Base-by-base conservation (phyloP, 345 rosid species). In the Excoecaria cochinchinensis region DNA sequence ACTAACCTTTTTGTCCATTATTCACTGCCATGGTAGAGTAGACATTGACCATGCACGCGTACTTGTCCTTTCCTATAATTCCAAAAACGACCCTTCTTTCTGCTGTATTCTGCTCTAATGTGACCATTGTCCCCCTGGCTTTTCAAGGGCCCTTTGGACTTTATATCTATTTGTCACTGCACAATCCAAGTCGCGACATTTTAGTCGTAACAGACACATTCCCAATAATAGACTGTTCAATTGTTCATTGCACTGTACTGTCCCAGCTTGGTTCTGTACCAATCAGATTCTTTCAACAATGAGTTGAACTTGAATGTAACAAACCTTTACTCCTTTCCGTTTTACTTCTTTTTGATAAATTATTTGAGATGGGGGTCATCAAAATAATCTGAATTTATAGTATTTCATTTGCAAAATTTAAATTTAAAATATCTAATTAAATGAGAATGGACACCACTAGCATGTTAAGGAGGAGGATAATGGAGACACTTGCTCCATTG, bases 41-140 rank as follows among this genome's bases (percentile, higher is more conserved):
- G 77, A 74, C 78, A 74, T 75, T 59, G 72, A 71, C 84, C 82
- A 74, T 74, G 83, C 86, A 83, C 86, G 86, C 86, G 76, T 61
- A 71, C 62, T 25, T 13, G 81, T 74, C 72, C 50, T 75, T 77
- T 81, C 66, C 71, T 11, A 6, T 0, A 76, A 31, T 67, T 50
- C 22, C 75, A 77, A 73, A 62, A 75, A 39, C 50, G 57, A 76
- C 82, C 77, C 42, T 16, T 15, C 25, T 56, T 24, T 51, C 4
- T 0, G 46, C 17, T 21, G 10, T 5, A 56, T 39, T 47, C 9
- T 17, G 11, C 48, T 47, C 0, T 44, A 15, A n/a, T 3, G n/a
- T 52, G 60, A 44, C 47, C 47, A 44, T 8, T 44, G 47, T 5
- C 47, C 70, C 14, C 52, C 39, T 24, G 1, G 44, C 72, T 44